phyloP scores from a whole-genome alignment of 805 yeast genomes.

The Tetrapisispora arboricola region DNA sequence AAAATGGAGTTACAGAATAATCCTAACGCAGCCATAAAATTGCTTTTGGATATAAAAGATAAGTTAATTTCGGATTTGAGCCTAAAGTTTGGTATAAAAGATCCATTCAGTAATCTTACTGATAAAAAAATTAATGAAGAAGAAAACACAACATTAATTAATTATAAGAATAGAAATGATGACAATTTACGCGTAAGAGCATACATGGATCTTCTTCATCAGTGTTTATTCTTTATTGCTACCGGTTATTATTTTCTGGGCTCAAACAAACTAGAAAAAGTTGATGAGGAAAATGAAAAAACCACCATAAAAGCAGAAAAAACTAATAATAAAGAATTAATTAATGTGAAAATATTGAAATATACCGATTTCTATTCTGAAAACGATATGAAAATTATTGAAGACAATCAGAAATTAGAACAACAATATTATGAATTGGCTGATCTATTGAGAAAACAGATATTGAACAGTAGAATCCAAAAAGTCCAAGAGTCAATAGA shows the following conservation, averaged over 20 bases:
- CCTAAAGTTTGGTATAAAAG: slow-evolving; percentile 12
- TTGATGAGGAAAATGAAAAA: slow-evolving; percentile 24
- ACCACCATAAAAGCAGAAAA: slow-evolving; percentile 2
- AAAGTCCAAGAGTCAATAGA: slow-evolving; percentile 17
- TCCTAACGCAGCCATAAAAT: slow-evolving; percentile 41
- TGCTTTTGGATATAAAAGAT: slow-evolving; percentile 35
- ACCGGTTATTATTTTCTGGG: slow-evolving; percentile 25
- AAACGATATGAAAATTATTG: slow-evolving; percentile 22
- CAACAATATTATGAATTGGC: slow-evolving; percentile 48
- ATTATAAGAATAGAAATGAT: neutral
- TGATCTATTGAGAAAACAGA: slow-evolving; percentile 44
- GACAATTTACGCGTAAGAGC: slow-evolving; percentile 12
- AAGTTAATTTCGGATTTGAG: slow-evolving; percentile 23
- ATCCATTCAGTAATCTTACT: slow-evolving; percentile 9
- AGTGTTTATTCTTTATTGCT: slow-evolving; percentile 68
- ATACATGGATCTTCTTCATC: slow-evolving; percentile 50
- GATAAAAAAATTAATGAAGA: neutral
- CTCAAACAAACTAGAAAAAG: slow-evolving; percentile 18
- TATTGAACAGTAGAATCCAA: slow-evolving; percentile 34
- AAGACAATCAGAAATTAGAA: slow-evolving; percentile 38
- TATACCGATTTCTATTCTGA: slow-evolving; percentile 16
- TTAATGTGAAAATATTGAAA: slow-evolving; percentile 3
- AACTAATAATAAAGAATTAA: slow-evolving; percentile 8
- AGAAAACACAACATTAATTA: neutral
- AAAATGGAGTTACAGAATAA: slow-evolving; percentile 43